Percentiles rank a stretch among this genome's conserved stretches.
Conservation (phyloP, 2,329 filamentous ascomycete genomes). For the Fusarium pseudonygamai region DNA sequence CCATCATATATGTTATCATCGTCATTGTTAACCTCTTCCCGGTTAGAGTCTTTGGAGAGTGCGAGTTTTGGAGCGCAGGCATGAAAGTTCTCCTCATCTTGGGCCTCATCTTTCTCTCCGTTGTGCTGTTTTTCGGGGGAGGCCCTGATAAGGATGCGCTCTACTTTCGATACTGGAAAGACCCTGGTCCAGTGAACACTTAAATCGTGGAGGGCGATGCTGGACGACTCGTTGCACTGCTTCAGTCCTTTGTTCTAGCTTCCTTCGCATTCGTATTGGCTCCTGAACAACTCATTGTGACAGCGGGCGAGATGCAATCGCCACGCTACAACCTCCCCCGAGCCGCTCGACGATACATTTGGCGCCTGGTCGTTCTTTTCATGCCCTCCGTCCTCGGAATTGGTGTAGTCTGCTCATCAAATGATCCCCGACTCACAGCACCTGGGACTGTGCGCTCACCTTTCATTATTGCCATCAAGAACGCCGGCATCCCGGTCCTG, state of each 20-base stretch:
- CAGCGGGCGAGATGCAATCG: constrained; percentile 44
- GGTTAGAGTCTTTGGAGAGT: background rate
- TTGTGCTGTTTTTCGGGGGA: background rate
- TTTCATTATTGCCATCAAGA: background rate
- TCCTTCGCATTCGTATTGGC: constrained; percentile 35
- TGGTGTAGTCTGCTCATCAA: background rate
- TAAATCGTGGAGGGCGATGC: background rate
- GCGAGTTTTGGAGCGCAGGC: background rate
- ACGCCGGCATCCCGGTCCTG: background rate
- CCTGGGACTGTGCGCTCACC: background rate
- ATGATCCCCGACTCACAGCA: background rate
- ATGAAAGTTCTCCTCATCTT: background rate
- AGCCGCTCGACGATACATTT: constrained; percentile 35
- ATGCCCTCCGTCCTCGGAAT: background rate
- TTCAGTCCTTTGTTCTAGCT: constrained; percentile 57
- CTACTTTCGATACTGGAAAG: background rate
- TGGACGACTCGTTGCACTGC: constrained; percentile 39
- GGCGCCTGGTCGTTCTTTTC: constrained; percentile 56
- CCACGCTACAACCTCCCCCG: constrained; percentile 44
- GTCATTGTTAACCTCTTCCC: background rate
- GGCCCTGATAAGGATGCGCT: background rate
- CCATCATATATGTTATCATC: background rate
- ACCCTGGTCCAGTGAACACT: background rate
- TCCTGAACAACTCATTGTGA: constrained; percentile 42
- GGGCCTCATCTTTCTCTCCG: background rate